Evolutionary conservation across 805 yeast species (phyloP), one percentile per base, ranked within the genome.

Genomic region (Candida quercuum): DNA sequence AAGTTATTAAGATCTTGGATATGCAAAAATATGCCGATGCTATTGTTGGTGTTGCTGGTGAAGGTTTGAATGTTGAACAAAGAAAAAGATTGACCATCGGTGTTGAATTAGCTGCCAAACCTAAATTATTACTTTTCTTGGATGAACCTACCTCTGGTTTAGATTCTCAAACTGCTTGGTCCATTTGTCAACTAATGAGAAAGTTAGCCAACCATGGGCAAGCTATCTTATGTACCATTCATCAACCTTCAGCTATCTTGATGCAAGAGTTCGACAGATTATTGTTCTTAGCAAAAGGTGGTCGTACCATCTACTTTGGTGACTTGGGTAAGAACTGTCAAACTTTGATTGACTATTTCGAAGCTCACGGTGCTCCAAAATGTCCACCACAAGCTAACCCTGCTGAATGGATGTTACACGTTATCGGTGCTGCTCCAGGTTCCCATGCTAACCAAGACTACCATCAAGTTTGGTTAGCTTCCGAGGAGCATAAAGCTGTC

Each of bases 321-420:
- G 84, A 80, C 34, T 63, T 80, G 42, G 89, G 91, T 38, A 59
- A 69, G 26, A 72, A 78, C 48, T 78, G 76, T 49, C 53, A 57
- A 31, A 67, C 75, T 3, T 66, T 82, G 64, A 79, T 81, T 40
- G 60, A 72, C 36, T 82, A 82, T 54, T 81, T 83, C 51, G 87
- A 82, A 57, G 55, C 57, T 5, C 59, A 81, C 46, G 88, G 87
- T 37, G 76, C 88, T 29, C 72, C 69, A 19, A 64, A 66, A 38
- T 83, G 89, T 63, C 88, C 89, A 16, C 63, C 67, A 6, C 67
- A 69, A 29, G 87, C 86, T 5, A 84, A 84, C 47, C 93, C 91
- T 23, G 91, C 89, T 12, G 95, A 86, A 64, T 87, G 94, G 93
- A 87, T 87, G 95, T 67, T 87, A 61, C 83, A 83, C 45, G 84